Evolutionary conservation across 2,329 filamentous ascomycete genomes (phyloP), one percentile per base, ranked within the genome.

Genomic region (Cercospora sp.): DNA sequence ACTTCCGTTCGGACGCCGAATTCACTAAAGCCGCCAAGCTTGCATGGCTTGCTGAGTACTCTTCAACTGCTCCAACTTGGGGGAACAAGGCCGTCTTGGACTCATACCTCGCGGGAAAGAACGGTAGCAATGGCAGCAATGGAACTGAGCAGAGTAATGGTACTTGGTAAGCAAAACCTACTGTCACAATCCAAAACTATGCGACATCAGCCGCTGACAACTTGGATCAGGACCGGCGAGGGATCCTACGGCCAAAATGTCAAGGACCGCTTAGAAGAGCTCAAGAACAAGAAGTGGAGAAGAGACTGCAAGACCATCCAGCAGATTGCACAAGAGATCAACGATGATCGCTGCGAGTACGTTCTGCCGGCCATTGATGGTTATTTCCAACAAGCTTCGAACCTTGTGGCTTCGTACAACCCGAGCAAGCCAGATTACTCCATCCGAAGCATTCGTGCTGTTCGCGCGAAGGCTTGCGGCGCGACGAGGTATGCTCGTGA

Each of bases 291-390:
- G 59, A 62, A 66, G 12, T 62, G 51, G 58, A 37, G 40, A 49
- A 21, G 53, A 49, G 65, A 66, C 40, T 49, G 60, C 34, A 32
- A 32, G 13, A 55, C 32, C 24, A 66, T 66, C 32, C 58, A 66
- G 34, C 37, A 58, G 5, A 58, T 66, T 4, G 65, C 62, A 10
- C 53, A 43, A 28, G 37, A 66, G 32, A 66, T 66, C 59, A 66
- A 66, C 49, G 49, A 55, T 21, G 49, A 21, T 40, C 43, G 65
- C 5, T 66, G 65, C 49, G 53, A 37, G 2, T 61, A 58, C 34
- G 60, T 66, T 10, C 8, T 66, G 30, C 65, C 65, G 21, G 65
- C 65, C 7, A 66, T 62, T 13, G 65, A 66, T 57, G 34, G 30
- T 5, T 66, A 62, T 18, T 63, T 66, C 49, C 65, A 59, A 21